Conservation (phyloP, 148 eudicot genomes). For the Dysphania ambrosioides region DNA sequence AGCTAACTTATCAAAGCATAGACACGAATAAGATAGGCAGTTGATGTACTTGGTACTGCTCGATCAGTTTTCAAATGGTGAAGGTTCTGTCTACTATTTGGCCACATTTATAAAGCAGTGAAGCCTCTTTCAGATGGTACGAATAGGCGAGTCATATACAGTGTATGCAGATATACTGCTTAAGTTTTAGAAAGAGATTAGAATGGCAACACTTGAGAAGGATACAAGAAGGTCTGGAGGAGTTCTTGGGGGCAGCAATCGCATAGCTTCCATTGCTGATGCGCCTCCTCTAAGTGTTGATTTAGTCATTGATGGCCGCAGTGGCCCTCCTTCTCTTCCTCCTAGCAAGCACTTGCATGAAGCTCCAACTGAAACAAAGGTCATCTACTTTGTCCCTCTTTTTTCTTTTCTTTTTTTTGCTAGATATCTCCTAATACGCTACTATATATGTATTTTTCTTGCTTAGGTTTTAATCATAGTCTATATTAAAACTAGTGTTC, state of each 20-base stretch:
- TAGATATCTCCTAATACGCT: no score
- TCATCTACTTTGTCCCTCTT: background rate
- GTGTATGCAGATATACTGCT: no score
- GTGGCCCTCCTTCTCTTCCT: constrained; percentile 17
- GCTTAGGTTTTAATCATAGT: no score
- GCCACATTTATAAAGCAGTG: background rate
- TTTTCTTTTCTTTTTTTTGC: background rate
- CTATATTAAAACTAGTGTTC: no score
- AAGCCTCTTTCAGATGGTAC: no score
- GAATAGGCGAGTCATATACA: no score
- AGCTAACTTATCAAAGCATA: background rate
- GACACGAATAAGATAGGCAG: background rate
- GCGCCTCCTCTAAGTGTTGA: background rate
- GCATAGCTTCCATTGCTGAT: constrained; percentile 30
- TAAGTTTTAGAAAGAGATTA: no score
- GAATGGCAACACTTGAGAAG: constrained; percentile 22
- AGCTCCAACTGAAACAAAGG: constrained; percentile 19
- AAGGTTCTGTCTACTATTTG: constrained; percentile 10
- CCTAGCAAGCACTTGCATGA: constrained; percentile 31
- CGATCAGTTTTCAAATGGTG: constrained; percentile 10
- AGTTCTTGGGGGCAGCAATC: constrained; percentile 39
- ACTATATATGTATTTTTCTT: no score
- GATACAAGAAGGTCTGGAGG: constrained; percentile 19
- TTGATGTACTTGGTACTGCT: no score
- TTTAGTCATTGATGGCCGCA: background rate